Evolutionary conservation across 306 rosid species (phyloP), one percentile per base, ranked within the genome.

Genomic region (Vachellia collinsii): DNA sequence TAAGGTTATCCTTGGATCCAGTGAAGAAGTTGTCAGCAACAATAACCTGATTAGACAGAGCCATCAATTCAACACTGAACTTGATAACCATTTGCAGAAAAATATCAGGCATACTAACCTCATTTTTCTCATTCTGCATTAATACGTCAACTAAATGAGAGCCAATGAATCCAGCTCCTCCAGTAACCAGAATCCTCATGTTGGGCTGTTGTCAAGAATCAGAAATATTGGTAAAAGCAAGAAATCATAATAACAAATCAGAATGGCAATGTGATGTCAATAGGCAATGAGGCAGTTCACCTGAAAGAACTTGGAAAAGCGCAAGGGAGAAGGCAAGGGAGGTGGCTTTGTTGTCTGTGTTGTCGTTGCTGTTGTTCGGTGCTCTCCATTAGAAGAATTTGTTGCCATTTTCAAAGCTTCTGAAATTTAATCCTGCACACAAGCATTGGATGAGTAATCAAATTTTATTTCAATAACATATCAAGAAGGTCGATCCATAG

Each of bases 151-250:
- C 97, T 25, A 94, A 88, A 85, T 94, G 98, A 82, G 98, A 94
- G 63, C 98, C 98, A 44, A 94, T 94, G 88, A 94, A 94, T 75
- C 98, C 98, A 87, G 98, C 98, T 85, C 98, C 97, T 88, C 98
- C 98, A n/a, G 96, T 92, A 59, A 94, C 89, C 91, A 94, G 80
- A 70, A 94, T 94, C 89, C 98, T 91, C 98, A 94, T 92, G 71
- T 94, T 94, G 71, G 97, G 90, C 98, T 94, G 88, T 70, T 65
- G 70, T 71, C 64, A 75, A 29, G 58, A 75, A 72, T 25, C 43
- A 44, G 43, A 5, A 70, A 59, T n/a, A 77, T 75, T 29, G 34
- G 34, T 29, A 29, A 29, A 29, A 41, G 38, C 29, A 46, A n/a
- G 63, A 72, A 66, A 48, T 41, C 14, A 29, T 29, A 29, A 4